Percentiles rank a stretch among this genome's conserved stretches.
phyloP scores from a whole-genome alignment of 2,329 filamentous ascomycete species.

The Phoma sp. region DNA sequence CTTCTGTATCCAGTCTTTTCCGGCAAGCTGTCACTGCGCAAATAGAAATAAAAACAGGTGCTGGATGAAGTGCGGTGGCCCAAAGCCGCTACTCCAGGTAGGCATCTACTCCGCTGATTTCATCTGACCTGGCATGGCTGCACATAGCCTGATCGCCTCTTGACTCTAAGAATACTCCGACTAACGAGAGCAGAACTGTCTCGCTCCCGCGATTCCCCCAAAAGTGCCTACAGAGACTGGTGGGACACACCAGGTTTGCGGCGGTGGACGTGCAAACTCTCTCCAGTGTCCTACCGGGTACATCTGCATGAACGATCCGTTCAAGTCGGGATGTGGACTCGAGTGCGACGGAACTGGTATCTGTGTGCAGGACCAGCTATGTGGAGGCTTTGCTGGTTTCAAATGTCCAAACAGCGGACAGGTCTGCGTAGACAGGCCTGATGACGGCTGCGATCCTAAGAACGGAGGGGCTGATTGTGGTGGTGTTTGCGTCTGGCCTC shows the following conservation, averaged over 20 bases:
- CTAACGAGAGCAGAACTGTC: neutral
- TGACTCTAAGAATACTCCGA: neutral
- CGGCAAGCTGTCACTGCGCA: constrained; percentile 38
- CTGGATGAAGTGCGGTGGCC: constrained; percentile 35
- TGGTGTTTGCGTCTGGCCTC: constrained; percentile 49
- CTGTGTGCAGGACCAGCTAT: constrained; percentile 45
- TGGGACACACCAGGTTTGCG: constrained; percentile 27
- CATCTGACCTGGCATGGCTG: neutral
- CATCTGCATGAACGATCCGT: constrained; percentile 42
- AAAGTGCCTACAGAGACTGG: too few species aligned
- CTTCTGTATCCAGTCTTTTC: constrained; percentile 30
- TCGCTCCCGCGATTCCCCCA: neutral
- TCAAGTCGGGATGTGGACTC: constrained; percentile 37
- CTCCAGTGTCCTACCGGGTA: constrained; percentile 16
- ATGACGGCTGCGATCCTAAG: constrained; percentile 50
- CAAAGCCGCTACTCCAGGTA: constrained; percentile 18
- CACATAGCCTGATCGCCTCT: neutral
- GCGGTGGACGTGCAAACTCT: constrained; percentile 26
- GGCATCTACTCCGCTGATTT: neutral
- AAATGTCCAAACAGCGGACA: constrained; percentile 39
- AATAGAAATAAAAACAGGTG: constrained; percentile 31
- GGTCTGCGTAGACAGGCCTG: constrained; percentile 52
- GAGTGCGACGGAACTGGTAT: constrained; percentile 43
- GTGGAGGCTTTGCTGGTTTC: constrained; percentile 51
- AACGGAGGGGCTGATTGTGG: constrained; percentile 52